Conservation (phyloP, 306 rosid genomes). For the Cicer bijugum region DNA sequence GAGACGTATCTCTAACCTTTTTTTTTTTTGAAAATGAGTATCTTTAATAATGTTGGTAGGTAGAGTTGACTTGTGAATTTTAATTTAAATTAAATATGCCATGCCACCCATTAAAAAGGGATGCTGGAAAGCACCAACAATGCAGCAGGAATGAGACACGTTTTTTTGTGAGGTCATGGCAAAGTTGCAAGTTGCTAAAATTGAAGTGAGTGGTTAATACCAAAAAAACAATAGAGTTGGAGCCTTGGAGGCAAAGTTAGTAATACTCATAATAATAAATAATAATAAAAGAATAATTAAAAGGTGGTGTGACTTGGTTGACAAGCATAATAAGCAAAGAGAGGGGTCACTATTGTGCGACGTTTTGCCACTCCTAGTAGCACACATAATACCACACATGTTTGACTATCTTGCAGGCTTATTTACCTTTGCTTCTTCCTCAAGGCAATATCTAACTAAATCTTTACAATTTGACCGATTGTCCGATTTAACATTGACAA, state of each 20-base stretch:
- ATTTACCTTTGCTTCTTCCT: conserved; percentile 62
- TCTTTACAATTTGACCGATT: conserved; percentile 23
- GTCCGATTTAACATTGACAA: conserved; percentile 12
- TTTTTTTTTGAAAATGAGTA: neutral
- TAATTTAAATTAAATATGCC: neutral
- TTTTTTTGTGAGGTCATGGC: conserved; percentile 33
- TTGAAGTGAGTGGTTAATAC: conserved; percentile 18
- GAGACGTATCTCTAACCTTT: neutral
- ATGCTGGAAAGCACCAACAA: conserved; percentile 21
- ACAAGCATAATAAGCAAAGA: conserved; percentile 51
- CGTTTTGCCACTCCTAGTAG: conserved; percentile 9
- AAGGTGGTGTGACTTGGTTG: conserved; percentile 53
- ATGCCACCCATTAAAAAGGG: neutral
- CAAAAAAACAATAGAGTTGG: conserved; percentile 1
- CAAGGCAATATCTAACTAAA: conserved; percentile 57
- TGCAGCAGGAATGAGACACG: conserved; percentile 32
- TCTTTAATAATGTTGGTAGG: neutral
- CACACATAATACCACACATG: conserved; percentile 53
- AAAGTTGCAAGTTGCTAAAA: neutral
- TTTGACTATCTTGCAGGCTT: conserved; percentile 29
- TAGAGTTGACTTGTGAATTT: conserved; percentile 39
- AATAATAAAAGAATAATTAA: neutral
- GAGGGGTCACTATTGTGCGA: conserved; percentile 34
- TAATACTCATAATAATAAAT: neutral
- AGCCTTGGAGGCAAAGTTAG: neutral